Percentiles rank a stretch among this genome's conserved stretches.
Evolutionary conservation across 495 filamentous ascomycete species (phyloP).

Genomic region (Lophiotrema nucula): DNA sequence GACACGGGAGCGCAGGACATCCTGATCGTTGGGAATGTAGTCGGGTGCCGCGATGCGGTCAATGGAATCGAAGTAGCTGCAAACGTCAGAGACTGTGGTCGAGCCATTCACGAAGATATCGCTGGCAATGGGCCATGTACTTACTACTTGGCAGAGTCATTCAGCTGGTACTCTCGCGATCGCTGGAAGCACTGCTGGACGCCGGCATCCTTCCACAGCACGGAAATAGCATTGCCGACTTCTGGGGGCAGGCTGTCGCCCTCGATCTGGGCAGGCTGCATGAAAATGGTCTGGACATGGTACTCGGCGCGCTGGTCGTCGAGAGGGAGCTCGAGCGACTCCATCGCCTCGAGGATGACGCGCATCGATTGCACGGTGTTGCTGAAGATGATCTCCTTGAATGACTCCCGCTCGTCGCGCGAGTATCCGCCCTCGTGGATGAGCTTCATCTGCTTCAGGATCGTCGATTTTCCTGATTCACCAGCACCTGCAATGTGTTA

Average conservation of each 20-base stretch:
- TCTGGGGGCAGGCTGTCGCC: constrained; percentile 56
- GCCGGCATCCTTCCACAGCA: constrained; percentile 78
- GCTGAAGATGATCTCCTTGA: constrained; percentile 89
- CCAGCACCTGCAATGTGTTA: constrained; percentile 71
- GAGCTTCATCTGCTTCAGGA: constrained; percentile 98
- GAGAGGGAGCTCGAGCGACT: constrained; percentile 65
- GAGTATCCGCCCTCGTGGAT: constrained; percentile 94
- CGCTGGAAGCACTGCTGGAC: constrained; percentile 83
- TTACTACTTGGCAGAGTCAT: constrained; percentile 94
- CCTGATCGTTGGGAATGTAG: constrained; percentile 95
- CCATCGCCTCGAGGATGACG: constrained; percentile 90
- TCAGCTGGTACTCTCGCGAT: constrained; percentile 93
- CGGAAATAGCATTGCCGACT: constrained; percentile 76
- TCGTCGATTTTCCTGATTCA: constrained; percentile 96
- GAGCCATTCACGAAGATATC: no score
- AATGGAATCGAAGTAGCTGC: constrained; percentile 85
- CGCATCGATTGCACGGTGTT: constrained; percentile 63
- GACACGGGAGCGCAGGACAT: constrained; percentile 87
- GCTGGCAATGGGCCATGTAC: constrained; percentile 40
- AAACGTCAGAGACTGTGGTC: constrained; percentile 12
- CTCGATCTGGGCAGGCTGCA: constrained; percentile 39
- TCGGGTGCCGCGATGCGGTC: constrained; percentile 83
- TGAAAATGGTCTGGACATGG: constrained; percentile 60
- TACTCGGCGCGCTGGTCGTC: constrained; percentile 74
- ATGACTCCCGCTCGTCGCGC: constrained; percentile 86